Evolutionary conservation across 345 rosid species (phyloP).

Genomic region (Euphorbia tirucalli): DNA sequence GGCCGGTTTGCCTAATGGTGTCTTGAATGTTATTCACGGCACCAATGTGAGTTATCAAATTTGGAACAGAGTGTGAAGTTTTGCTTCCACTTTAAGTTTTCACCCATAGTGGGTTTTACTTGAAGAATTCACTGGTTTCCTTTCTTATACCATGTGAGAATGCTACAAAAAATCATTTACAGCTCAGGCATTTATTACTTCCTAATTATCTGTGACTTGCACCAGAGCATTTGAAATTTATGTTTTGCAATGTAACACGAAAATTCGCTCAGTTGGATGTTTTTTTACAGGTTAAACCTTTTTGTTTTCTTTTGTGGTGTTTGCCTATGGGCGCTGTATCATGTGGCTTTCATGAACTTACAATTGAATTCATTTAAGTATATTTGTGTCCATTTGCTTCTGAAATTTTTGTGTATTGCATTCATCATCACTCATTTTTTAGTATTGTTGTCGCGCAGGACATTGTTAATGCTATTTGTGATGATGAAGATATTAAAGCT

Average conservation of each 20-base stretch:
- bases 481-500: constrained; percentile 53
- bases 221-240: neutral
- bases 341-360: neutral
- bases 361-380: neutral
- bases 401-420: neutral
- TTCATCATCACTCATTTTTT: constrained; percentile 4
- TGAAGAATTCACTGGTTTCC: constrained; percentile 1
- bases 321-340: neutral
- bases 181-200: neutral
- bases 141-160: neutral
- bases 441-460: constrained; percentile 33
- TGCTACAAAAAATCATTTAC: neutral
- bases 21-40: constrained; percentile 52
- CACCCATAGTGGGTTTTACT: neutral
- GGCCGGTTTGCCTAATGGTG: constrained; percentile 56
- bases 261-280: neutral
- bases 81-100: constrained; percentile 8
- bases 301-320: neutral
- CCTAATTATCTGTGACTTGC: neutral
- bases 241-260: neutral
- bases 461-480: constrained; percentile 42
- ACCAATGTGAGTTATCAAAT: constrained; percentile 31
- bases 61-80: neutral
- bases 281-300: neutral
- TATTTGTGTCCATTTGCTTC: neutral